Base-by-base conservation (phyloP, 176 grass and related monocot species). In the Avena sativa region DNA sequence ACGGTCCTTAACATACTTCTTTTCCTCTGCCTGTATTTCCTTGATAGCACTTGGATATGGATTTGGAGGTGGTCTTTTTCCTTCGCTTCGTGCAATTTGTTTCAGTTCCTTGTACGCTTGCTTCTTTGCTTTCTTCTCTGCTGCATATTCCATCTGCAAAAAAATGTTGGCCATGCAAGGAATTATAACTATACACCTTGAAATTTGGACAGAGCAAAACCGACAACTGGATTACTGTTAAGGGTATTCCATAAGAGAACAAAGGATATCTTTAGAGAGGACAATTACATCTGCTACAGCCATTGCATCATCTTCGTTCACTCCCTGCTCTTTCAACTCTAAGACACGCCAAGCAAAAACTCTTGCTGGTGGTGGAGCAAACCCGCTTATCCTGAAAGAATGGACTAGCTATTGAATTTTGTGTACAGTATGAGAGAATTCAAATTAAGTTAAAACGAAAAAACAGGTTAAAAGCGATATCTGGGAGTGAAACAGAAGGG, bases 11-110 rank as follows among this genome's bases (percentile, higher is more conserved):
- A 96, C 86, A 89, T 85, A 85, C 62, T 94, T 91, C 82, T 86
- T 94, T 89, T 98, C 97, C 85, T 98, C 97, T 26, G 82, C 90
- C 40, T 98, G 94, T 89, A 98, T 96, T 88, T 98, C 94, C 49
- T 90, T 91, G 13, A 96, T 87, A 53, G 94, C 90, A 64, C 90
- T 94, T 83, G 88, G 90, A 74, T 98, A 98, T 80, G 96, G 96
- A 63, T 96, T 91, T 50, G 89, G 90, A 74, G 92, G 93, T 80
- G 92, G 96, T 20, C 48, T 86, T 85, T 87, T 98, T 60, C 93
- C 92, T 68, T 86, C 92, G 3, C 83, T 78, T 56, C 81, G 87
- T 43, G 79, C 61, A 61, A 96, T 91, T 86, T 85, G 69, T 75
- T 94, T 96, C 76, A 96, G 70, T n/a, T 98, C 93, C 75, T 92